phyloP scores from a whole-genome alignment of 1,139 yeast genomes.

The Pneumocystis wakefieldiae region DNA sequence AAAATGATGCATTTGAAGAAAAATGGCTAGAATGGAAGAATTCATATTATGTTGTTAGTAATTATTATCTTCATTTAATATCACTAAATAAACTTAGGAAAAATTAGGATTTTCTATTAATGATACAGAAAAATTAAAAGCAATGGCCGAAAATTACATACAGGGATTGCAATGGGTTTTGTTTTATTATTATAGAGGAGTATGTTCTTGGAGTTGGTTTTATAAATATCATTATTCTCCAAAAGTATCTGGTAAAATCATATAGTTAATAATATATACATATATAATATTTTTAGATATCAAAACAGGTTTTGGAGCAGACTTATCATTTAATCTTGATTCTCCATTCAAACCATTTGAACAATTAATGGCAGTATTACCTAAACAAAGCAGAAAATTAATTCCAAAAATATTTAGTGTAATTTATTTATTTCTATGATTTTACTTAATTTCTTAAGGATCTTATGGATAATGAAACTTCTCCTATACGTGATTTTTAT shows the following conservation, averaged over 20 bases:
- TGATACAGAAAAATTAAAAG: conserved; percentile 38
- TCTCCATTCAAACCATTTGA: conserved; percentile 83
- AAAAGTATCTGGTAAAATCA: conserved; percentile 41
- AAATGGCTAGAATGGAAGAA: conserved; percentile 76
- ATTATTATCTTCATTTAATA: neutral
- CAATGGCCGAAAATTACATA: conserved; percentile 65
- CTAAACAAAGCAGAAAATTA: conserved; percentile 72
- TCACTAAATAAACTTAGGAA: conserved; percentile 24
- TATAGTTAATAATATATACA: neutral
- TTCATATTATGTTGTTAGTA: conserved; percentile 38
- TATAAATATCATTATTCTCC: conserved; percentile 83
- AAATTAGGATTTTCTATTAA: conserved; percentile 54
- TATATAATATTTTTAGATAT: conserved; percentile 33
- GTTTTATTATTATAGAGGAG: conserved; percentile 75
- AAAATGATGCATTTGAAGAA: conserved; percentile 19
- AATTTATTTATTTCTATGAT: neutral
- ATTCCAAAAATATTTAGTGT: conserved; percentile 51
- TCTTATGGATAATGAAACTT: conserved; percentile 74
- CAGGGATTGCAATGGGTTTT: conserved; percentile 96
- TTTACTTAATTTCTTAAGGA: conserved; percentile 29
- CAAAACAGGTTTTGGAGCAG: conserved; percentile 46
- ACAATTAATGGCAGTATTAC: conserved; percentile 95
- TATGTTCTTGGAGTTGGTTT: conserved; percentile 93
- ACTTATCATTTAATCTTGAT: conserved; percentile 50
- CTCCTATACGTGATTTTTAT: conserved; percentile 82